Base-by-base conservation (phyloP, 2,329 filamentous ascomycete species). In the Chalaropsis ovoidea region DNA sequence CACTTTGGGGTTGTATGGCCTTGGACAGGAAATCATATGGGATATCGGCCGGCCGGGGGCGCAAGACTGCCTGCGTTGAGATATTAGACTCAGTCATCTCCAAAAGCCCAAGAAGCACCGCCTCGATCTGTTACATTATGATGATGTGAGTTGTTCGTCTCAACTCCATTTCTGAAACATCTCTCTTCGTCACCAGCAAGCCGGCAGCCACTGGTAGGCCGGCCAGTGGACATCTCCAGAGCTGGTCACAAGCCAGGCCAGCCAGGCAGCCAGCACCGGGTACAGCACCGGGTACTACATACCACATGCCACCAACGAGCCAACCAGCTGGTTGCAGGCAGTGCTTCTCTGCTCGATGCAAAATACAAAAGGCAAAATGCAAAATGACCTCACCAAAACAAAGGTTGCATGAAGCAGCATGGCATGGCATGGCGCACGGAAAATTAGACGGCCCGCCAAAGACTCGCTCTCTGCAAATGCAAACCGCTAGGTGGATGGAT, bases 341-440 rank as follows among this genome's bases (percentile, higher is more conserved):
- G 10, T 2, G 2, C 43, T 19, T 47, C 15, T 47, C 43, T 47
- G 15, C 15, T 8, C 17, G 35, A 47, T 47, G 43, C 43, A 47
- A 47, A n/a, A n/a, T n/a, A n/a, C n/a, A n/a, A n/a, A n/a, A n/a
- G n/a, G n/a, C n/a, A n/a, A n/a, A n/a, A n/a, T n/a, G n/a, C n/a
- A n/a, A 58, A 39, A 39, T 58, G 54, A 58, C 54, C 54, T 58
- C 54, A 58, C 27, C 27, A 39, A 39, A 39, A 39, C 13, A 39
- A 8, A 58, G 17, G 31, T 39, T 58, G 54, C 54, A 58, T 58
- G 54, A 35, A 39, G 15, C 31, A n/a, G 31, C 17, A 39, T 39
- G 54, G 24, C 24, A 6, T 17, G 11, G 31, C 17, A 39, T 39
- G 54, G 24, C 24, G 54, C 11, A 58, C 54, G 27, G 52, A 58